phyloP scores from a whole-genome alignment of 2,329 filamentous ascomycete genomes.

The Diatrype stigma region DNA sequence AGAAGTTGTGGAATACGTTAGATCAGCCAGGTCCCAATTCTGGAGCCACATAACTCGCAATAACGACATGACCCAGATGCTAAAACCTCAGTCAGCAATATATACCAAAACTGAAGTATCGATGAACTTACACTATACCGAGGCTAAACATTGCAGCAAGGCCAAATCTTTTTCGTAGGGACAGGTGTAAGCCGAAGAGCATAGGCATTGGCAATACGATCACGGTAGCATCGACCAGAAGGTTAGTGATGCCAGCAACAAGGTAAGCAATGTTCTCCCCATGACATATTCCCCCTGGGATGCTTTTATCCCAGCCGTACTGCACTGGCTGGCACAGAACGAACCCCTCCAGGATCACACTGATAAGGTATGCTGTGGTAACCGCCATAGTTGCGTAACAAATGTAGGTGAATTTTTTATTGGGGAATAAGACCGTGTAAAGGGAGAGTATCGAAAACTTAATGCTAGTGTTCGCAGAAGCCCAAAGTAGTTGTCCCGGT shows the following conservation, averaged over 20 bases:
- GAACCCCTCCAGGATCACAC: constrained; percentile 8
- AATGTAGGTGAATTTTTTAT: background rate
- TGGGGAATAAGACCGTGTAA: constrained; percentile 11
- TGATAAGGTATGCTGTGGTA: constrained; percentile 2
- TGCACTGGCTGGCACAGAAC: constrained; percentile 4
- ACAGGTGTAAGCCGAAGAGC: constrained; percentile 7
- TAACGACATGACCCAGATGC: constrained; percentile 5
- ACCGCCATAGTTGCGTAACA: constrained; percentile 8
- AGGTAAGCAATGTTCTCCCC: constrained; percentile 2
- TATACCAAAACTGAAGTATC: too few relatives aligned
- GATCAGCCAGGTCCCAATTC: constrained; percentile 4
- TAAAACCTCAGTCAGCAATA: too few relatives aligned
- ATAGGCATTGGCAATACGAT: constrained; percentile 11
- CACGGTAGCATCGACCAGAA: constrained; percentile 10
- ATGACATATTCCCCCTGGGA: constrained; percentile 8
- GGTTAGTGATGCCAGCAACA: constrained; percentile 7
- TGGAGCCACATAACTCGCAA: background rate
- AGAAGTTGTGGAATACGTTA: constrained; percentile 1
- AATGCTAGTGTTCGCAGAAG: constrained; percentile 9
- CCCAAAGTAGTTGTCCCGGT: constrained; percentile 6
- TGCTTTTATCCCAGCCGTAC: constrained; percentile 13
- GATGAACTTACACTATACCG: constrained; percentile 9
- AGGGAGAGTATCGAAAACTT: constrained; percentile 14
- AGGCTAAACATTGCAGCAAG: constrained; percentile 15
- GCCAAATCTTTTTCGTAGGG: constrained; percentile 3